Conservation (phyloP, 371 early-diverging fungal species). For the Umbelopsis sp. region DNA sequence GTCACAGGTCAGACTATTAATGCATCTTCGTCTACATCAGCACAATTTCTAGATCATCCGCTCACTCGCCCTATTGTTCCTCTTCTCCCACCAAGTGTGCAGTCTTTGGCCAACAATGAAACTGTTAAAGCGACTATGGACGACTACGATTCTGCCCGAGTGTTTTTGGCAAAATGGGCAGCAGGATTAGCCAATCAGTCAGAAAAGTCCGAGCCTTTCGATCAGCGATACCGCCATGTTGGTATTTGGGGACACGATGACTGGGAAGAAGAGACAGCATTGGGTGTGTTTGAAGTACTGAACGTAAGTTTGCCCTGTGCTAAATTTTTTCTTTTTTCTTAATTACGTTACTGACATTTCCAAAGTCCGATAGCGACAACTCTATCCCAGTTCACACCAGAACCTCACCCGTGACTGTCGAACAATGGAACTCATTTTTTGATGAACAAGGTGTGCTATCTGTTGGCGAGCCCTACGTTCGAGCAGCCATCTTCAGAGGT, state of each 20-base stretch:
- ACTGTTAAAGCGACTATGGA: conserved; percentile 56
- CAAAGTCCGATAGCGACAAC: conserved; percentile 42
- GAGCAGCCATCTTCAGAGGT: conserved; percentile 70
- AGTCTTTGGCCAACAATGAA: conserved; percentile 38
- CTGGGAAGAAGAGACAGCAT: conserved; percentile 49
- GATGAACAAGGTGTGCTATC: conserved; percentile 62
- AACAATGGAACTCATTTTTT: conserved; percentile 77
- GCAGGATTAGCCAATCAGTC: conserved; percentile 60
- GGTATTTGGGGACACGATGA: conserved; percentile 53
- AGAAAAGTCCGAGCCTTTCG: conserved; percentile 32
- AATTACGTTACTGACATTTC: background rate
- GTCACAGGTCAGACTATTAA: background rate
- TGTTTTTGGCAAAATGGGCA: conserved; percentile 88
- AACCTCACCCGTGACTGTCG: conserved; percentile 65
- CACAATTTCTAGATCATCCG: conserved; percentile 77
- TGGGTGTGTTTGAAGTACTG: conserved; percentile 51
- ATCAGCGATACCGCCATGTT: conserved; percentile 41
- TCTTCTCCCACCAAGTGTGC: conserved; percentile 67
- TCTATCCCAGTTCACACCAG: conserved; percentile 56
- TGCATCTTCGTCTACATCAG: conserved; percentile 25
- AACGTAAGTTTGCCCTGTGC: conserved; percentile 32
- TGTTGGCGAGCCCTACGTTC: conserved; percentile 56
- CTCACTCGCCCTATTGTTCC: conserved; percentile 78
- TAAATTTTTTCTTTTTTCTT: background rate
- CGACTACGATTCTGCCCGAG: conserved; percentile 86